Base-by-base conservation (phyloP, 108 stramenopile species). In the Licmophora abbreviata region DNA sequence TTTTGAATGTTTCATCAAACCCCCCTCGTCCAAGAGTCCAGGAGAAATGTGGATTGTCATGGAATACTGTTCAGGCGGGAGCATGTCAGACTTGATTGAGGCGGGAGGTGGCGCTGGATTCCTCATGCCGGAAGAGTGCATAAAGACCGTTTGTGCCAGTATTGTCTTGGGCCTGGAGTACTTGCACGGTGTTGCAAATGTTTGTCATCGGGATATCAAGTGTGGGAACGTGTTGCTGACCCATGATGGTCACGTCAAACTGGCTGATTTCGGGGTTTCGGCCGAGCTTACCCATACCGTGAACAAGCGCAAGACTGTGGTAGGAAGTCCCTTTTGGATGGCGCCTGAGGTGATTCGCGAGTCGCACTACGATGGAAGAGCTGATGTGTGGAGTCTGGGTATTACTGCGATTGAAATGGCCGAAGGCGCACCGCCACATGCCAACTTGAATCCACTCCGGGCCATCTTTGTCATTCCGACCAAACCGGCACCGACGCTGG, bases 281-380 rank as follows among this genome's bases (percentile, higher is more conserved):
- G 93, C 94, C 2, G 85, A 93, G 54, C 64, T 99, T 53, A 94
- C 79, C 8, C 88, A 95, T 62, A 96, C 94, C 18, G 47, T 92
- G 14, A 95, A 92, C 54, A 97, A 97, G 63, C 80, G 96, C 28
- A 90, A 93, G 59, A 97, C 96, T 14, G 90, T 97, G 31, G 96
- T 97, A 6, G 99, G 99, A 17, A 87, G 91, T 42, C 99, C 99
- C 4, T 98, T 93, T 74, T 99, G 97, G 97, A 99, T 99, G 94
- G 97, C 96, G 1, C 97, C 97, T 0, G 97, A 95, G 48, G 92
- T 95, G 29, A 93, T 95, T 56, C 74, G 81, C 52, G 95, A 97
- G 71, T 74, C 81, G 5, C 79, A 93, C 49, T 99, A 99, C 68
- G 93, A 96, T 71, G 94, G 94, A 46, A 68, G 94, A 52, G 95